Percentiles rank a stretch among this genome's conserved stretches.
Evolutionary conservation across 768 basidiomycete species (phyloP).

Genomic region (Rhizopogon salebrosus): DNA sequence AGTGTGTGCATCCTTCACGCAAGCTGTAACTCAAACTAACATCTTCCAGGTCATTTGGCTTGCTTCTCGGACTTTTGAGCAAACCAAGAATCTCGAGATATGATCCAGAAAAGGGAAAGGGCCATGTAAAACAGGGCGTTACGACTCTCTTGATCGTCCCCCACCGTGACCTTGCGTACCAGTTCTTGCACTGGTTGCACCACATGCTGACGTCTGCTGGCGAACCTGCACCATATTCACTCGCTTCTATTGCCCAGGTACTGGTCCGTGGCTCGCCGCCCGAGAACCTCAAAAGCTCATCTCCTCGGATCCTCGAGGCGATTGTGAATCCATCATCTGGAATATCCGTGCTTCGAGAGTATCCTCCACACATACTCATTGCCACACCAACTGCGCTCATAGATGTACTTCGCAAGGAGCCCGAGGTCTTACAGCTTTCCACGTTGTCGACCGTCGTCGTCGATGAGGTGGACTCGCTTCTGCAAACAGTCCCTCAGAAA

Average conservation of each 20-base stretch:
- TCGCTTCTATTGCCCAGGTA: slow-evolving; percentile 50
- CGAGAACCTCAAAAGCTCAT: slow-evolving; percentile 17
- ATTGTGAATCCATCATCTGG: slow-evolving; percentile 26
- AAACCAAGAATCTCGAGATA: slow-evolving; percentile 35
- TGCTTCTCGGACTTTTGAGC: slow-evolving; percentile 61
- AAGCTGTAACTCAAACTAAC: background rate
- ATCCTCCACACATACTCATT: slow-evolving; percentile 63
- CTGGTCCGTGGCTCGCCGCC: slow-evolving; percentile 51
- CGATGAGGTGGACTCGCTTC: slow-evolving; percentile 73
- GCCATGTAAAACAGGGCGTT: slow-evolving; percentile 26
- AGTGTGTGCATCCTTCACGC: slow-evolving; percentile 40
- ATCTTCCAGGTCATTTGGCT: slow-evolving; percentile 59
- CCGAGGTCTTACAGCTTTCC: slow-evolving; percentile 38
- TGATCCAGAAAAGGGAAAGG: slow-evolving; percentile 13
- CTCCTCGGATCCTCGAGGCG: slow-evolving; percentile 22
- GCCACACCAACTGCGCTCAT: slow-evolving; percentile 66
- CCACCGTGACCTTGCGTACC: slow-evolving; percentile 67
- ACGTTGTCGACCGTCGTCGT: slow-evolving; percentile 57
- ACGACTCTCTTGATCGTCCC: slow-evolving; percentile 64
- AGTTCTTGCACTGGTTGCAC: slow-evolving; percentile 62
- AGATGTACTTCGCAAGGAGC: slow-evolving; percentile 46
- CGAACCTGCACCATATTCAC: slow-evolving; percentile 23
- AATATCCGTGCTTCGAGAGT: slow-evolving; percentile 31
- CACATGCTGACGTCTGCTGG: slow-evolving; percentile 35
- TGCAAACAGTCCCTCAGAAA: slow-evolving; percentile 47